Conservation (phyloP, 106 monocot species). For the Acanthochlamys bracteata region DNA sequence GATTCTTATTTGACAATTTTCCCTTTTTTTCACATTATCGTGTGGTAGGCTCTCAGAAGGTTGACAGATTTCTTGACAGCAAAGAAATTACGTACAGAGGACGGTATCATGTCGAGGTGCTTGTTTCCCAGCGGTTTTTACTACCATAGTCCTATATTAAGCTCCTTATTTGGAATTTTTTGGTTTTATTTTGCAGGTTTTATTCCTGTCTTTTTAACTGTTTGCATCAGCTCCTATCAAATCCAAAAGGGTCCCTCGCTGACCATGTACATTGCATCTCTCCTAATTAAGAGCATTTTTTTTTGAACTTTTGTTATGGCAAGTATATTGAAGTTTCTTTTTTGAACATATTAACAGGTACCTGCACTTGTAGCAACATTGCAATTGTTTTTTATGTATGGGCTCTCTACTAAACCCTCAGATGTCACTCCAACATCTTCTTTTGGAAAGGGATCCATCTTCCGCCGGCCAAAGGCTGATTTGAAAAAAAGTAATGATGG, state of each 20-base stretch:
- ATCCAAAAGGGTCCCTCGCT: constrained; percentile 72
- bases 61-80: constrained; percentile 68
- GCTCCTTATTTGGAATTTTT: neutral
- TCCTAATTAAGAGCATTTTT: neutral
- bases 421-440: constrained; percentile 7
- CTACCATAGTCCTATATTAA: too few species aligned
- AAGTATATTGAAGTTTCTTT: neutral
- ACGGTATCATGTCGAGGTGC: constrained; percentile 74
- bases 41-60: constrained; percentile 64
- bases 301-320: too few species aligned
- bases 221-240: constrained; percentile 73
- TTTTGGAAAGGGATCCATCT: constrained; percentile 24
- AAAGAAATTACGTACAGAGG: constrained; percentile 58
- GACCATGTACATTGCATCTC: constrained; percentile 48
- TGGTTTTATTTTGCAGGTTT: constrained; percentile 43
- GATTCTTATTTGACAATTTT: neutral
- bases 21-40: neutral
- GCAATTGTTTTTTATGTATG: constrained; percentile 80
- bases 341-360: constrained; percentile 44
- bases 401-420: constrained; percentile 33
- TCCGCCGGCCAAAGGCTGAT: constrained; percentile 23
- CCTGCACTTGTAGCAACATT: constrained; percentile 65
- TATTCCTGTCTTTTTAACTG: constrained; percentile 64
- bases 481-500: constrained; percentile 16
- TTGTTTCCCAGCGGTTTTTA: neutral